These are phyloP conservation scores for Chlorella sorokiniana DNA, from an alignment of 139 green algal species.

Conservation along the genomic window DNA sequence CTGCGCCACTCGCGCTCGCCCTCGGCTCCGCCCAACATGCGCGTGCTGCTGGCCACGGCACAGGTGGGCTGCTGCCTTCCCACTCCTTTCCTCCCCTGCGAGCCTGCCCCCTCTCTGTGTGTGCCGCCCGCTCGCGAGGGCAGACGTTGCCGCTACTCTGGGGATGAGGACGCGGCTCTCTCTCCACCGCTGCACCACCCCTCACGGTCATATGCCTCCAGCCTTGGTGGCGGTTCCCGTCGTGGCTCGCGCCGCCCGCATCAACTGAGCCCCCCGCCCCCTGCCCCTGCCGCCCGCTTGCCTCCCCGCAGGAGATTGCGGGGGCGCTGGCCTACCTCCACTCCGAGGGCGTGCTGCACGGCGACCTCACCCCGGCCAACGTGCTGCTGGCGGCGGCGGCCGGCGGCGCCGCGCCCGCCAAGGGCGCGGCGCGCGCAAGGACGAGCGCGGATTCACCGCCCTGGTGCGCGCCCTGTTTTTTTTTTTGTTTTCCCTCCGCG, in stretches of 20 bases:
- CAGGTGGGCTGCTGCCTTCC: background rate
- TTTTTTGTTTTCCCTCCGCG: too few species aligned
- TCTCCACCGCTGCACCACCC: too few species aligned
- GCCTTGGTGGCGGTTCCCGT: too few species aligned
- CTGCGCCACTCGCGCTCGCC: background rate
- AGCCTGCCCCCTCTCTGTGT: too few species aligned
- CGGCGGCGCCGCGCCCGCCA: too few species aligned
- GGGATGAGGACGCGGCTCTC: too few species aligned
- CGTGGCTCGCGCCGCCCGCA: background rate
- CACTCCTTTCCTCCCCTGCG: too few species aligned
- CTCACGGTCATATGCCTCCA: too few species aligned
- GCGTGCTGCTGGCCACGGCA: background rate
- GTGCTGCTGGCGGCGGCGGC: slow-evolving; percentile 33
- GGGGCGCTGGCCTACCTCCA: slow-evolving; percentile 68
- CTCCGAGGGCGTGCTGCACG: slow-evolving; percentile 58
- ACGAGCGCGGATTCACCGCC: too few species aligned
- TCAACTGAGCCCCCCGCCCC: background rate
- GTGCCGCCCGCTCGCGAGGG: too few species aligned
- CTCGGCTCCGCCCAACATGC: background rate
- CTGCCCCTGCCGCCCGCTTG: background rate
- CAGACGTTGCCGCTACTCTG: too few species aligned
- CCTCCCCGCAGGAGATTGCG: slow-evolving; percentile 52
- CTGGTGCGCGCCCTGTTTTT: too few species aligned
- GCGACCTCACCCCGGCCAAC: slow-evolving; percentile 71
- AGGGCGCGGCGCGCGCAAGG: background rate